Evolutionary conservation across 495 filamentous ascomycete genomes (phyloP), one percentile per base, ranked within the genome.

Genomic region (Pseudevernia furfuracea): DNA sequence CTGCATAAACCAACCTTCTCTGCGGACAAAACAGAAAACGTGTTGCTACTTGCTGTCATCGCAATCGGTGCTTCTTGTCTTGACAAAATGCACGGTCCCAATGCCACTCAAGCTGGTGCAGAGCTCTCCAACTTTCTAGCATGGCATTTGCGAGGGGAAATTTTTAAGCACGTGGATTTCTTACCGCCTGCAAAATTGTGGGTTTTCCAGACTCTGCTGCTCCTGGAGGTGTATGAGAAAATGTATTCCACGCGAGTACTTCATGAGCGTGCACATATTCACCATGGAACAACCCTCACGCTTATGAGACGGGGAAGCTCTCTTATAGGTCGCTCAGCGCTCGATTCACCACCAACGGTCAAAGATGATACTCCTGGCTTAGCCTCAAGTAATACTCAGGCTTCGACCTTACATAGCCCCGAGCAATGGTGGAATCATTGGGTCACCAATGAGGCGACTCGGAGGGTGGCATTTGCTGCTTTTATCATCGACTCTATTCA

Each of bases 371-470:
- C 81, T 71, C 71, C 75, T 71, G 80, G 78, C 53, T 68, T 68
- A 25, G 73, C 71, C 37, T 73, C 79, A 61, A 81, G 83, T 65
- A 82, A 80, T 60, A 77, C 81, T 25, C 82, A 86, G 52, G 80
- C 85, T 28, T 84, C 86, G 36, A 81, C 82, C 6, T 83, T 81
- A 6, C 81, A 80, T 30, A 89, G 85, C 4, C 83, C 86, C 1
- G 94, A 96, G 62, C 91, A 96, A 70, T 94, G 88, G 76, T 98
- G 94, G 94, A 89, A 91, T 67, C 87, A 91, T 67, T 98, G 94
- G 94, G 95, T 97, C 71, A 92, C 90, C 9, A 90, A 91, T 48
- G 94, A 98, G 73, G 88, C 92, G 21, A 96, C 92, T 4, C 82
- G 91, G 41, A 85, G 94, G 48, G 91, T 88, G 6, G 94, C 93